Evolutionary conservation across 2,329 filamentous ascomycete genomes (phyloP).

Genomic region (Botryotinia convoluta): DNA sequence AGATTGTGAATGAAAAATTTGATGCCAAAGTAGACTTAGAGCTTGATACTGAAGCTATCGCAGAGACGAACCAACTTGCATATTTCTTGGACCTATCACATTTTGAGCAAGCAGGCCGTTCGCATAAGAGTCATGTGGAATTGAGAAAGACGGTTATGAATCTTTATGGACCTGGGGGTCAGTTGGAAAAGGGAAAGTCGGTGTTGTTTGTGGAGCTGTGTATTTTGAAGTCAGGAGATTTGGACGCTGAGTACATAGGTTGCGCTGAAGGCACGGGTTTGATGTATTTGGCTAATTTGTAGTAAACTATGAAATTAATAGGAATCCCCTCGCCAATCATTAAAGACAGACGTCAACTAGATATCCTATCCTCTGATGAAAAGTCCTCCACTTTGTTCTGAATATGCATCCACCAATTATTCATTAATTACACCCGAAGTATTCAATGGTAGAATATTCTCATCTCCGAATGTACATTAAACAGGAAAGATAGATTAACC

Average conservation of each 20-base stretch:
- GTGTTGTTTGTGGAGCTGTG: constrained; percentile 25
- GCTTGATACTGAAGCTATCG: constrained; percentile 11
- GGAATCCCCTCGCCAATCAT: not conserved
- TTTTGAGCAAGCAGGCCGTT: constrained; percentile 27
- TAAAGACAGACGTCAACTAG: not conserved
- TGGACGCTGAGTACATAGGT: constrained; percentile 34
- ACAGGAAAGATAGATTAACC: not conserved
- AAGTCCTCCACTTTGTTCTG: not conserved
- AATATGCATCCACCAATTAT: not conserved
- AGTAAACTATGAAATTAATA: not conserved
- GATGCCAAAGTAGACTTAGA: not conserved
- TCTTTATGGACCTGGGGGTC: constrained; percentile 26
- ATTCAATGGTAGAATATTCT: not conserved
- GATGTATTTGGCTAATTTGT: constrained; percentile 38
- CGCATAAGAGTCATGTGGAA: constrained; percentile 22
- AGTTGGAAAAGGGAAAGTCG: constrained; percentile 21
- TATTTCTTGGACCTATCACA: constrained; percentile 30
- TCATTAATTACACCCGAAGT: not conserved
- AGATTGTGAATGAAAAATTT: not conserved
- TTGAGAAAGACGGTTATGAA: constrained; percentile 24
- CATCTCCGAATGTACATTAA: not conserved
- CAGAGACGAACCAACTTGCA: constrained; percentile 25
- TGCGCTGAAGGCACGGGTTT: constrained; percentile 37
- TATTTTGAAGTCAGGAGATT: constrained; percentile 28
- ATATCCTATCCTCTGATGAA: not conserved